phyloP scores from a whole-genome alignment of 2,329 filamentous ascomycete genomes.

The Calonectria crousiana region DNA sequence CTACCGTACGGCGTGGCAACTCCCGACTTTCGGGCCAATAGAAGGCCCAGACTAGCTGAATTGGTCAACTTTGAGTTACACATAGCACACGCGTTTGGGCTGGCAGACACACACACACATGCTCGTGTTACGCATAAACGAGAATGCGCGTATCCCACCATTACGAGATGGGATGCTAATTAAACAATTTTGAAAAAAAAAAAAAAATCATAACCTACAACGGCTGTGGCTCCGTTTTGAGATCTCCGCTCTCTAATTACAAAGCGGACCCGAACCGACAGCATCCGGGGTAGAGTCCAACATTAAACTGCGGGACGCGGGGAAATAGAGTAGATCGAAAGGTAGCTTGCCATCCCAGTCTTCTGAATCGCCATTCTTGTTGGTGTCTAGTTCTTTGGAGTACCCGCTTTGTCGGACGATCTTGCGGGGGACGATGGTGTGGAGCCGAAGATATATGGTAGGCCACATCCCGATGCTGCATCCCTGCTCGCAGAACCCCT shows the following conservation, averaged over 20 bases:
- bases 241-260: background rate
- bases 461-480: constrained; percentile 26
- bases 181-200: background rate
- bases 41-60: background rate
- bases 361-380: background rate
- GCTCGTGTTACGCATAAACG: background rate
- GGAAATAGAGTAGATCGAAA: constrained; percentile 17
- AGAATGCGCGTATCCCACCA: background rate
- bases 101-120: background rate
- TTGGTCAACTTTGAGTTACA: background rate
- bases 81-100: background rate
- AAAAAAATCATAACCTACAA: background rate
- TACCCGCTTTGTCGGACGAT: constrained; percentile 19
- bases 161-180: background rate
- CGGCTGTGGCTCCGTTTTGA: background rate
- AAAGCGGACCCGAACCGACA: constrained; percentile 24
- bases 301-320: constrained; percentile 20
- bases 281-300: constrained; percentile 15
- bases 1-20: constrained; percentile 5
- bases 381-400: background rate
- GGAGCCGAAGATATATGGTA: constrained; percentile 17
- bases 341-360: background rate
- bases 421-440: constrained; percentile 13
- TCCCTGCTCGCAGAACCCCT: constrained; percentile 1
- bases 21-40: background rate